These are phyloP conservation scores for Whalleya microplaca DNA, from an alignment of 2,329 filamentous ascomycete genomes.

Conservation along the genomic window DNA sequence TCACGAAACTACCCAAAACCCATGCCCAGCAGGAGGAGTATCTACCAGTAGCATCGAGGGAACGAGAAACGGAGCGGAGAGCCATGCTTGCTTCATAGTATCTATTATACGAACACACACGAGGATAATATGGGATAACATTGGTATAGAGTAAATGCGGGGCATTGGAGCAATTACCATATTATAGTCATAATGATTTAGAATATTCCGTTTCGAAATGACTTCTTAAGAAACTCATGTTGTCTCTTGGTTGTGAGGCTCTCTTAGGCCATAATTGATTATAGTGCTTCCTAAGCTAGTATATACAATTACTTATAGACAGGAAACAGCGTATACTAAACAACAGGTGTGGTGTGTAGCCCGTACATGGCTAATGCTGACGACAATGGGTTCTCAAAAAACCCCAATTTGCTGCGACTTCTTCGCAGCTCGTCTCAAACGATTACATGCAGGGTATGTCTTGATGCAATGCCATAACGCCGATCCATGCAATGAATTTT, in stretches of 20 bases:
- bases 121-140: not conserved
- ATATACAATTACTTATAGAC: not conserved
- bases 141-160: not conserved
- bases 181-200: not conserved
- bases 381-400: not conserved
- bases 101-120: not conserved
- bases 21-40: constrained; percentile 22
- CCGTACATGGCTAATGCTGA: not conserved
- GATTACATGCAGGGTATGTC: not conserved
- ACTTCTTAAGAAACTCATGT: not conserved
- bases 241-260: not conserved
- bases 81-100: constrained; percentile 45
- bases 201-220: not conserved
- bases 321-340: not conserved
- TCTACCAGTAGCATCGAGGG: not conserved
- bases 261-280: not conserved
- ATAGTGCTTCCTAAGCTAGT: not conserved
- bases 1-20: constrained; percentile 39
- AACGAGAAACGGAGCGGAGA: constrained; percentile 38
- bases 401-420: not conserved
- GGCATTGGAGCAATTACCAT: not conserved
- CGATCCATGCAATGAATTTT: constrained; percentile 22
- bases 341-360: not conserved
- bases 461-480: constrained; percentile 21
- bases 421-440: not conserved